phyloP scores from a whole-genome alignment of 1,139 yeast genomes.

The Scheffersomyces quercinus region DNA sequence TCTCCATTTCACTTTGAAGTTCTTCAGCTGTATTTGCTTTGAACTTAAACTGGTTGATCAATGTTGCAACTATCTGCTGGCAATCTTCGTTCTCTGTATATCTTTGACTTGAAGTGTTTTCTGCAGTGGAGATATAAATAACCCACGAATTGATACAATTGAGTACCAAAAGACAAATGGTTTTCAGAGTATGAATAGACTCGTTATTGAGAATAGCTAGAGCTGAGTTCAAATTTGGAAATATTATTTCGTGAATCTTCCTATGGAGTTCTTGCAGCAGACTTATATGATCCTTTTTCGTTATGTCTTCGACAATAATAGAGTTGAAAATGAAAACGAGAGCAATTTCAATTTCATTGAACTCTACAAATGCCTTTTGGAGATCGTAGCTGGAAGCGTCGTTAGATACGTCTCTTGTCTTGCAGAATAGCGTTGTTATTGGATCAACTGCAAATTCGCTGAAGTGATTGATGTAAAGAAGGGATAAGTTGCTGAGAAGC shows the following conservation, averaged over 20 bases:
- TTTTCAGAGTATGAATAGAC: not conserved
- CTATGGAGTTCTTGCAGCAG: conserved; percentile 9
- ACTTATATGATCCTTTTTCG: conserved; percentile 30
- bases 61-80: not conserved
- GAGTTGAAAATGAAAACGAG: conserved; percentile 25
- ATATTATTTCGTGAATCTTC: conserved; percentile 9
- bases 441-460: conserved; percentile 5
- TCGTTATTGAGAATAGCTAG: not conserved
- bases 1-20: conserved; percentile 15
- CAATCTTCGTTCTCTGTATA: conserved; percentile 22
- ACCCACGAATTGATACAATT: conserved; percentile 38
- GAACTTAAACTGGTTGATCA: not conserved
- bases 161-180: conserved; percentile 23
- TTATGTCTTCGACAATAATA: conserved; percentile 57
- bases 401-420: not conserved
- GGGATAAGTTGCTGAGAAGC: conserved; percentile 52
- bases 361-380: not conserved
- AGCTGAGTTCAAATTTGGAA: conserved; percentile 6
- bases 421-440: conserved; percentile 3
- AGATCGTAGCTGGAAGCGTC: not conserved
- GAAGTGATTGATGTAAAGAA: conserved; percentile 39
- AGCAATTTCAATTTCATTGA: conserved; percentile 7
- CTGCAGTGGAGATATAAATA: conserved; percentile 33
- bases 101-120: conserved; percentile 35
- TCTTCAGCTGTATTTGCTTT: not conserved